Percentiles rank a stretch among this genome's conserved stretches.
Conservation (phyloP, 2,329 filamentous ascomycete genomes). For the Diaporthe capsici region DNA sequence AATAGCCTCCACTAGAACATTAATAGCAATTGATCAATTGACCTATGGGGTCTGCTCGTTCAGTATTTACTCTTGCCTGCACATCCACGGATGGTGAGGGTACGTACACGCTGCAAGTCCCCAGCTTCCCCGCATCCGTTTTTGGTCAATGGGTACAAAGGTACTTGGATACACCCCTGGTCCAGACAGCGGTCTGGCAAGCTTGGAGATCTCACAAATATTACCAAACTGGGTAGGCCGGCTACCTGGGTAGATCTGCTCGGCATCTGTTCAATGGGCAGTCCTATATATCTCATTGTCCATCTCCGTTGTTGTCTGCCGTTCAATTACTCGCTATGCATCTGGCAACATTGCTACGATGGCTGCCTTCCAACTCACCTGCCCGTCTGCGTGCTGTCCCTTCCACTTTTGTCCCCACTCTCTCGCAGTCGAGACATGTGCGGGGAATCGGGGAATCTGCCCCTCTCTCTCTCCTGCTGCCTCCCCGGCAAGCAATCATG, state of each 20-base stretch:
- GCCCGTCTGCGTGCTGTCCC: background rate
- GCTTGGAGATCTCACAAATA: background rate
- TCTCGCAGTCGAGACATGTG: background rate
- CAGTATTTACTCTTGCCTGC: background rate
- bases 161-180: background rate
- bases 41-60: background rate
- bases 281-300: background rate
- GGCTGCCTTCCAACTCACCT: background rate
- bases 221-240: background rate
- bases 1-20: background rate
- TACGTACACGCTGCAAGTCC: background rate
- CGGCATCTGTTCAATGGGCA: background rate
- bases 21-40: background rate
- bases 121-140: slow-evolving; percentile 16
- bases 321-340: background rate
- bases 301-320: background rate
- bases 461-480: background rate
- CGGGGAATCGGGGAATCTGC: slow-evolving; percentile 7
- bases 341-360: background rate
- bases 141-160: background rate
- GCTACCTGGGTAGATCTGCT: background rate
- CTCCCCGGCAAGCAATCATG: slow-evolving; percentile 14
- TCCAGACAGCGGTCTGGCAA: background rate
- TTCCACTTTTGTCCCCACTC: background rate
- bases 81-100: too few relatives aligned